phyloP scores from a whole-genome alignment of 179 eudicot species.

The Beta macrorhiza region DNA sequence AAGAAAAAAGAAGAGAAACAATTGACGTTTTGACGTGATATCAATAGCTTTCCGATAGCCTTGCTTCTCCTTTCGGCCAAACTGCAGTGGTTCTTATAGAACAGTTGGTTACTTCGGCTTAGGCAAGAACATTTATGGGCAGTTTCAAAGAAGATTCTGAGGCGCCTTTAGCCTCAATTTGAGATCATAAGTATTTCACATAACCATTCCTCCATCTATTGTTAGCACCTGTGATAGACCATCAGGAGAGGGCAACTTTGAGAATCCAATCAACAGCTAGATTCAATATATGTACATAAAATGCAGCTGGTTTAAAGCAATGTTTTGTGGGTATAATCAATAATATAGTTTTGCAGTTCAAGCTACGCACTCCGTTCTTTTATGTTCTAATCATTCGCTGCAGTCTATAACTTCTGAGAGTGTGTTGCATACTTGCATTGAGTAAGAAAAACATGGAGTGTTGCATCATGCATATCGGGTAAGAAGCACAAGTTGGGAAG shows the following conservation, averaged over 20 bases:
- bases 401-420: no score
- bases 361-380: no score
- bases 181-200: slow-evolving; percentile 34
- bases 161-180: slow-evolving; percentile 11
- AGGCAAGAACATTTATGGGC: background rate
- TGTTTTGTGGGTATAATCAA: background rate
- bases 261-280: background rate
- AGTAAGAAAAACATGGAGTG: no score
- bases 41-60: no score
- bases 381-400: no score
- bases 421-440: no score
- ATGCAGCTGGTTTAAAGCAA: background rate
- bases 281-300: background rate
- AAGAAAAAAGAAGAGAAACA: background rate
- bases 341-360: background rate
- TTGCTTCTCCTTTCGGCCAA: slow-evolving; percentile 1
- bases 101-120: background rate
- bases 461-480: no score
- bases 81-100: slow-evolving; percentile 3
- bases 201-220: slow-evolving; percentile 74
- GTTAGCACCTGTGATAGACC: slow-evolving; percentile 46
- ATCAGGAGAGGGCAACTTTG: background rate
- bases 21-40: background rate
- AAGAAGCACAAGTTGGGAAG: no score
- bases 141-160: background rate